Evolutionary conservation across 495 filamentous ascomycete species (phyloP), one percentile per base, ranked within the genome.

Genomic region (Annulohypoxylon maeteangense): DNA sequence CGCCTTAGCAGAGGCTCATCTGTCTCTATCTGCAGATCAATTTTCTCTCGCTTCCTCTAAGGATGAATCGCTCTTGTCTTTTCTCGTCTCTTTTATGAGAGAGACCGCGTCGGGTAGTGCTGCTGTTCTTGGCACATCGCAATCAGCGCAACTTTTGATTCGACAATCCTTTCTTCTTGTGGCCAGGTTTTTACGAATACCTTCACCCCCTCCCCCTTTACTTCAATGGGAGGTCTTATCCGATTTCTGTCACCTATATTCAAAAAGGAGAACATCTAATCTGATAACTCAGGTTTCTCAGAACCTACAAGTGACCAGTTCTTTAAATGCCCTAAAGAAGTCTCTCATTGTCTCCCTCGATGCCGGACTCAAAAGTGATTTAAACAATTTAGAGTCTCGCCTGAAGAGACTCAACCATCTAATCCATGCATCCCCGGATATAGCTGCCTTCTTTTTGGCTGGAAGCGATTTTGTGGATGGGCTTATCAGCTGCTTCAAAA

Each of bases 391-490:
- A 0, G 83, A 85, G 63, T 75, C 76, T 18, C 77, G 76, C 12
- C 74, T 88, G 6, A 81, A 82, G 55, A 72, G 78, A 29, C 67
- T 86, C 0, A 85, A 85, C 55, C 80, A 84, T 50, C 77, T 92
- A 0, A 77, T 91, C 3, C 81, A 84, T 57, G 77, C 79, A 7
- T 90, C 85, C 4, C 82, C 86, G 0, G 79, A 85, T 4, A 78
- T 82, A 27, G 86, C 85, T 12, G 75, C 75, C n/a, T 89, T 90
- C 72, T 89, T 97, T 51, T 85, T 96, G 76, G 89, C 89, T 0
- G 94, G 94, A 16, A 92, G 92, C 51, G 94, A 97, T 76, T 94
- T 94, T 72, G 75, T 97, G 11, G 94, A 97, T 74, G 88, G 90
- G 2, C 81, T 96, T 12, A 81, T 85, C 32, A 86, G 83, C 67